Conservation (phyloP, 75 land plant species). For the Pinus albicaulis region DNA sequence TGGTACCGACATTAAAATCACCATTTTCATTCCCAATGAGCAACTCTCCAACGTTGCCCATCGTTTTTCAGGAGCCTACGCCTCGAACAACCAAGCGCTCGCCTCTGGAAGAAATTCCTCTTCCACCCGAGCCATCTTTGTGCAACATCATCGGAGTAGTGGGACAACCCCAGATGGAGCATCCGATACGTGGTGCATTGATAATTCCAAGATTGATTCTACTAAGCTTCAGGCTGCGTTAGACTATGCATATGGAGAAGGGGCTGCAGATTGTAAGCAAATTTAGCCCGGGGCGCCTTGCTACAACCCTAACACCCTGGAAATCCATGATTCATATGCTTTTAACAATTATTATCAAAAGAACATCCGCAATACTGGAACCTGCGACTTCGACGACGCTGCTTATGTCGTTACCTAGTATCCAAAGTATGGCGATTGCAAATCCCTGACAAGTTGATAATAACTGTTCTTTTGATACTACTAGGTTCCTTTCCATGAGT, state of each 20-base stretch:
- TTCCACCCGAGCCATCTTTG: neutral
- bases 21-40: no score
- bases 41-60: no score
- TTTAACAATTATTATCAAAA: slow-evolving; percentile 86
- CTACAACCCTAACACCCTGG: slow-evolving; percentile 58
- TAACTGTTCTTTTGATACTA: no score
- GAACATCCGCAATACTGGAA: slow-evolving; percentile 28
- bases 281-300: slow-evolving; percentile 60
- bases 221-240: slow-evolving; percentile 12
- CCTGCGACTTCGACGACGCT: slow-evolving; percentile 72
- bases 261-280: slow-evolving; percentile 61
- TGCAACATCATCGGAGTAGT: no score
- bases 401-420: slow-evolving; percentile 35
- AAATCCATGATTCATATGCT: slow-evolving; percentile 69
- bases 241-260: slow-evolving; percentile 78
- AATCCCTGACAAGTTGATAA: no score
- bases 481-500: no score
- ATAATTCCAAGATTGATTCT: neutral
- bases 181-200: no score
- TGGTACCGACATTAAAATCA: no score
- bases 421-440: no score
- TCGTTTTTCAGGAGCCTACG: no score
- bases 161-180: no score
- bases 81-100: neutral
- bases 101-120: slow-evolving; percentile 14